Evolutionary conservation across 2,329 filamentous ascomycete genomes (phyloP).

Genomic region (Trichothecium sympodiale): DNA sequence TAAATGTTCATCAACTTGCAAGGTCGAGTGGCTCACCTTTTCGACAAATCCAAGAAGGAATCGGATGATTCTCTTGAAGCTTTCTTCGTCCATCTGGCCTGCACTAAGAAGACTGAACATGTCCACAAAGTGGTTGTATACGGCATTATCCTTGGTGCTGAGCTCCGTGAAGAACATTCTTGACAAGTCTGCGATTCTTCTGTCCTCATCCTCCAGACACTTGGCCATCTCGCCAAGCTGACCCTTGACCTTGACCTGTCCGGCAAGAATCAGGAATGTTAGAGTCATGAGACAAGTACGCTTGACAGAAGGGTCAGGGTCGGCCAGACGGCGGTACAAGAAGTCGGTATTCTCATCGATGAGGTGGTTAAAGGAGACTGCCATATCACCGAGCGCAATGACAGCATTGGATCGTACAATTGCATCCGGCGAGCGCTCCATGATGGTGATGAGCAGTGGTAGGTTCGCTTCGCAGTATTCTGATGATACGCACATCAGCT

Average conservation of each 20-base stretch:
- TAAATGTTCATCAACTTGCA: conserved; percentile 9
- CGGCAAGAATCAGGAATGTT: conserved; percentile 91
- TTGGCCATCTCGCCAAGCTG: conserved; percentile 99
- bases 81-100: conserved; percentile 68
- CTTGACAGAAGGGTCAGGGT: conserved; percentile 82
- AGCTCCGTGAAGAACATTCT: conserved; percentile 98
- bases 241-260: conserved; percentile 98
- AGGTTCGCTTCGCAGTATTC: conserved; percentile 95
- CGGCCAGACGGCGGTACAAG: conserved; percentile 84
- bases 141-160: conserved; percentile 94
- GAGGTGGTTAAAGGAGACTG: conserved; percentile 97
- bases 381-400: conserved; percentile 96
- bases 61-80: conserved; percentile 75
- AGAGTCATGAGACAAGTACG: conserved; percentile 96
- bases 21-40: conserved; percentile 52
- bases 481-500: conserved; percentile 95
- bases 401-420: conserved; percentile 94
- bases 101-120: conserved; percentile 93
- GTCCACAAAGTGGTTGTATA: conserved; percentile 99
- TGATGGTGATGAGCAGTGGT: conserved; percentile 89
- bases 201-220: conserved; percentile 92
- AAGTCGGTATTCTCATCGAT: conserved; percentile 99
- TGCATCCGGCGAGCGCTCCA: conserved; percentile 86
- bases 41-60: conserved; percentile 95
- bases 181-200: conserved; percentile 83